phyloP scores from a whole-genome alignment of 1,139 yeast genomes.

The Blastobotrys ciferrii region DNA sequence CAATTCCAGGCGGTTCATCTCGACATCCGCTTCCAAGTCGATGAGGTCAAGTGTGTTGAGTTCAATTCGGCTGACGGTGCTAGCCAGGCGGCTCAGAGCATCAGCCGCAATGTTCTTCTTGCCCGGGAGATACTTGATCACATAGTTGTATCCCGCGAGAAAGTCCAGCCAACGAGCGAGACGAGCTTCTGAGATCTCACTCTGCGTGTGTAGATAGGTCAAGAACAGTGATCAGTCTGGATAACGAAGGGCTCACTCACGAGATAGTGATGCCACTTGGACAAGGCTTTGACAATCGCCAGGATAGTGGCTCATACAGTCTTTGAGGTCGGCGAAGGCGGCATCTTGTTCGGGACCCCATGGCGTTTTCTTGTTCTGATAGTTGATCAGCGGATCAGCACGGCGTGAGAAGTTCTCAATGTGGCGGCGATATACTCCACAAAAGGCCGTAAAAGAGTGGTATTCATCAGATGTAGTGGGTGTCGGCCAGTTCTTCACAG shows the following conservation, averaged over 20 bases:
- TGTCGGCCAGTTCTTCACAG: not conserved
- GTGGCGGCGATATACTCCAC: not conserved
- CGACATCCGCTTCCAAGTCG: not conserved
- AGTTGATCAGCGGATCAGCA: not conserved
- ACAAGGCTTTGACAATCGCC: constrained; percentile 13
- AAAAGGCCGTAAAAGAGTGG: not conserved
- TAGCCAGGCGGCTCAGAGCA: constrained; percentile 1
- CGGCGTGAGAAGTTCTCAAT: not conserved
- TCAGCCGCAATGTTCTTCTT: constrained; percentile 4
- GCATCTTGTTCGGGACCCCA: not conserved
- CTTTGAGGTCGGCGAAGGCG: not conserved
- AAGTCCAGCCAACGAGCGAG: constrained; percentile 4
- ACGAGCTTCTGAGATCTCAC: not conserved
- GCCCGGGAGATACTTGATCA: not conserved
- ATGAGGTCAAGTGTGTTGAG: not conserved
- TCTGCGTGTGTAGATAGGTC: not conserved
- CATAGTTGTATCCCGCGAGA: constrained; percentile 4
- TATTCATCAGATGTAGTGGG: not conserved
- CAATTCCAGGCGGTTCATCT: not conserved
- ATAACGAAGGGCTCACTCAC: constrained; percentile 2
- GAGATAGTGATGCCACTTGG: constrained; percentile 9
- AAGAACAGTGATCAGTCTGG: constrained; percentile 10
- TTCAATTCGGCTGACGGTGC: not conserved
- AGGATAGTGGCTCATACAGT: not conserved
- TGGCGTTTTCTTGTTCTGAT: not conserved